phyloP scores from a whole-genome alignment of 495 filamentous ascomycete species.

The Podospora pseudoanserina region DNA sequence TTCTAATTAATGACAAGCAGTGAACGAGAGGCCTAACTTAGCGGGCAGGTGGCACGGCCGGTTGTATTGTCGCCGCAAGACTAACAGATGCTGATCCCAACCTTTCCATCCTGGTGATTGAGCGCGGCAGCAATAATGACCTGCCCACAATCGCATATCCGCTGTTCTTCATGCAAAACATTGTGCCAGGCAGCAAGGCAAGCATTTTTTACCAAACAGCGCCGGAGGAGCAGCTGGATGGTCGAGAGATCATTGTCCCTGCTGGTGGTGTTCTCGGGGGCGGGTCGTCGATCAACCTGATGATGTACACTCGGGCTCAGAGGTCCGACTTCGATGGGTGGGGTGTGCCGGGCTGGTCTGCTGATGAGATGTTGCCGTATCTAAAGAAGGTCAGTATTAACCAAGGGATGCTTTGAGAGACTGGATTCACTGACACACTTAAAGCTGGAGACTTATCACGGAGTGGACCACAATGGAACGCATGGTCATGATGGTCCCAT shows the following conservation, averaged over 20 bases:
- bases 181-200: too few species aligned
- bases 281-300: slow-evolving; percentile 58
- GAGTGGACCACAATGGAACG: slow-evolving; percentile 17
- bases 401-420: neutral
- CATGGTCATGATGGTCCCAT: slow-evolving; percentile 53
- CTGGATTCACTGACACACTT: neutral
- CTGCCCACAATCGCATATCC: too few species aligned
- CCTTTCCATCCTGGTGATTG: too few species aligned
- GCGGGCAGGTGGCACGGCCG: too few species aligned
- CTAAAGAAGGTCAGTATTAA: slow-evolving; percentile 46
- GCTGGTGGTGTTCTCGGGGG: slow-evolving; percentile 56
- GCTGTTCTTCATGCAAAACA: too few species aligned
- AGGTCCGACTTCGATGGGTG: slow-evolving; percentile 50
- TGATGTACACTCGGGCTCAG: slow-evolving; percentile 46
- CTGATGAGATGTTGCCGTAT: slow-evolving; percentile 49
- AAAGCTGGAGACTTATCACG: slow-evolving; percentile 51
- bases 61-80: too few species aligned
- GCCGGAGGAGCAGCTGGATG: slow-evolving; percentile 10
- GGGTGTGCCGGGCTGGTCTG: slow-evolving; percentile 50
- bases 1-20: too few species aligned
- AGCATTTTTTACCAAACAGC: too few species aligned
- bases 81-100: too few species aligned
- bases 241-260: slow-evolving; percentile 46
- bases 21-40: too few species aligned
- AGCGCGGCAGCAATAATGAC: too few species aligned